phyloP scores from a whole-genome alignment of 78 protist species.

The Guillardia theta region DNA sequence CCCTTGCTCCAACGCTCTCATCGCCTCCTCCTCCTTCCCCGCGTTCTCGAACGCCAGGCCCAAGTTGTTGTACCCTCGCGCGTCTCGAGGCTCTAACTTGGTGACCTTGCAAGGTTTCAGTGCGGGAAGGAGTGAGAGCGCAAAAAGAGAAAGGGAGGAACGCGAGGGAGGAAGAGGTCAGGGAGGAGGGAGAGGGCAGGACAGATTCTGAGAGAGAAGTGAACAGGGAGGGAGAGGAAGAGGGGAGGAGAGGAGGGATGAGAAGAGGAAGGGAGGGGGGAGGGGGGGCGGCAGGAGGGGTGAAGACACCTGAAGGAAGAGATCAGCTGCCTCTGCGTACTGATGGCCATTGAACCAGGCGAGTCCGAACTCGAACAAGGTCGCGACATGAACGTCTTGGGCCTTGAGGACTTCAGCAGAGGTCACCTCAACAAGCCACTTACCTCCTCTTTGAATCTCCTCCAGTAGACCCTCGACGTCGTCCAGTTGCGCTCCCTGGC shows the following conservation, averaged over 20 bases:
- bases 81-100: not conserved
- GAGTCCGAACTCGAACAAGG: not conserved
- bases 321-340: not conserved
- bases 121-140: not conserved
- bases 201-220: not conserved
- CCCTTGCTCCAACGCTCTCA: not conserved
- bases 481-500: not conserved
- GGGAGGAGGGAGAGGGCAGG: too few relatives aligned
- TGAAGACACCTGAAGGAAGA: not conserved
- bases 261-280: not conserved
- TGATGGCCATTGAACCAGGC: not conserved
- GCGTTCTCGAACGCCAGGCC: not conserved
- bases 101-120: too few relatives aligned
- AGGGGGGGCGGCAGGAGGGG: not conserved
- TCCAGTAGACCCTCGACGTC: too few relatives aligned
- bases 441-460: too few relatives aligned
- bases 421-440: too few relatives aligned
- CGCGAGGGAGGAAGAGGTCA: too few relatives aligned
- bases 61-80: slow-evolving; percentile 12
- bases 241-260: not conserved
- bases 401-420: too few relatives aligned
- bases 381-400: not conserved
- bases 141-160: too few relatives aligned
- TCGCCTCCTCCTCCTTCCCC: not conserved
- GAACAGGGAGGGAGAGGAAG: not conserved